phyloP scores from a whole-genome alignment of 352 stramenopile species.

The Globisporangium mamillatum region DNA sequence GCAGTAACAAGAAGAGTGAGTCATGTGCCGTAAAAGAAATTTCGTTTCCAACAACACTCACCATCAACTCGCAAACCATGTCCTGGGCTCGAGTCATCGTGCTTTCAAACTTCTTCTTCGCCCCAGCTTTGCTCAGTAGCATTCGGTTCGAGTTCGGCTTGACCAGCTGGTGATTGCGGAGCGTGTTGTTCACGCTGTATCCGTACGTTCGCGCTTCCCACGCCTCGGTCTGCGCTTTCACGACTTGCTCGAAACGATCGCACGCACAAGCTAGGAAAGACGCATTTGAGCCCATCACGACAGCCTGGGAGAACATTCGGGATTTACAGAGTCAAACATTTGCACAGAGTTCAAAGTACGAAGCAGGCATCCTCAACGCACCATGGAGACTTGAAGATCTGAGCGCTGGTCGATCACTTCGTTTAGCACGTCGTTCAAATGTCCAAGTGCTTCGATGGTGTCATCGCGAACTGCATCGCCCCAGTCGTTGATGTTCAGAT shows the following conservation, averaged over 20 bases:
- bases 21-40: background rate
- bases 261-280: constrained; percentile 68
- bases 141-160: constrained; percentile 52
- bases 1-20: background rate
- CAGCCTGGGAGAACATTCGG: constrained; percentile 29
- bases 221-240: constrained; percentile 63
- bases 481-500: constrained; percentile 80
- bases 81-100: constrained; percentile 76
- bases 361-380: constrained; percentile 15
- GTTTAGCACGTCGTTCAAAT: constrained; percentile 71
- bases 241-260: constrained; percentile 57
- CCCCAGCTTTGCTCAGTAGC: constrained; percentile 56
- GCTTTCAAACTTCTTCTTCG: constrained; percentile 83
- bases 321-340: background rate
- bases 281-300: constrained; percentile 73
- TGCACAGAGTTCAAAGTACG: background rate
- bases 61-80: constrained; percentile 84
- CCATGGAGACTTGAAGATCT: constrained; percentile 75
- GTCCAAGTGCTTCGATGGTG: constrained; percentile 69
- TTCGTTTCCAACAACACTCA: constrained; percentile 20
- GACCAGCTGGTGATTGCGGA: constrained; percentile 24
- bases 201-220: constrained; percentile 71
- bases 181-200: constrained; percentile 68
- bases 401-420: constrained; percentile 71
- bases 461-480: constrained; percentile 71